These are phyloP conservation scores for Cystobasidium pallidum DNA, from an alignment of 1,284 basidiomycete species.

Conservation along the genomic window DNA sequence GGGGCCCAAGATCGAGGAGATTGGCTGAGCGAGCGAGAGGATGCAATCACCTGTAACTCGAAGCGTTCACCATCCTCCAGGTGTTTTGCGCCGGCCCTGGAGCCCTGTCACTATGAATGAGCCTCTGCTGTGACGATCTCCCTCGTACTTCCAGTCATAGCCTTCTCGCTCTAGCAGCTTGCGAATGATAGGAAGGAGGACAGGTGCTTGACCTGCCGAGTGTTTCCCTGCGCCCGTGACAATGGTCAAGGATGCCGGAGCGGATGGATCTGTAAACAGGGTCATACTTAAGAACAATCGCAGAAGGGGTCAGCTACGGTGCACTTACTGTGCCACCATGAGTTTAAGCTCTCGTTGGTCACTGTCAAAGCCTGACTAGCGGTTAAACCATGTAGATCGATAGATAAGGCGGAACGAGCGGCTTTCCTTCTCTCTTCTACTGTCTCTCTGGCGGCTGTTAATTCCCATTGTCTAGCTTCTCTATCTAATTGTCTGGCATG, in stretches of 20 bases:
- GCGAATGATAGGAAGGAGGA: constrained; percentile 38
- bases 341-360: constrained; percentile 36
- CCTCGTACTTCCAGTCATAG: constrained; percentile 40
- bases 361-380: constrained; percentile 42
- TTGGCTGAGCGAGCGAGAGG: not conserved
- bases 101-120: constrained; percentile 37
- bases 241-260: constrained; percentile 35
- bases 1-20: constrained; percentile 34
- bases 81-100: constrained; percentile 33
- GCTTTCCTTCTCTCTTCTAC: constrained; percentile 35
- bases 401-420: constrained; percentile 17
- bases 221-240: constrained; percentile 43
- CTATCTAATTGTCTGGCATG: constrained; percentile 41
- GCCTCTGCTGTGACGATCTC: constrained; percentile 24
- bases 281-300: not conserved
- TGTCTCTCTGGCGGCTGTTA: constrained; percentile 40
- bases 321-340: constrained; percentile 37
- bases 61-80: constrained; percentile 14
- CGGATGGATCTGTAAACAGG: constrained; percentile 13
- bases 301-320: not conserved
- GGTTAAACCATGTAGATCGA: constrained; percentile 44
- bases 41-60: not conserved
- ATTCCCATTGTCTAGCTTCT: constrained; percentile 42
- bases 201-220: constrained; percentile 38
- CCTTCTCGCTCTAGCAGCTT: constrained; percentile 44